Evolutionary conservation across 352 stramenopile genomes (phyloP).

Genomic region (Halophytophthora batemanensis): DNA sequence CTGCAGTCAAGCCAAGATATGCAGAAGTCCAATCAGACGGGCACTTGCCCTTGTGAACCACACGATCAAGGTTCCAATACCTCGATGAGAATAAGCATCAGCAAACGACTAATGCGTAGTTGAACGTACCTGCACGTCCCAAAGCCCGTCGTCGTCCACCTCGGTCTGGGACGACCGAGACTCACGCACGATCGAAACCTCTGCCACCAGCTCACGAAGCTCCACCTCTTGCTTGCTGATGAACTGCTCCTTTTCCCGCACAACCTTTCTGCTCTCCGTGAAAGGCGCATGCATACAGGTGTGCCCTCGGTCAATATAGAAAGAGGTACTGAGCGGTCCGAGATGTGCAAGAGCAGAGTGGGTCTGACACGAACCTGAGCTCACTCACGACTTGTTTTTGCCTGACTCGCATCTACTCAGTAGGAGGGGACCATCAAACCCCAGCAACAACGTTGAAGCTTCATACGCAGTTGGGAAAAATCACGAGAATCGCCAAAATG

Average conservation of each 20-base stretch:
- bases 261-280: constrained; percentile 16
- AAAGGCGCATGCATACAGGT: neutral
- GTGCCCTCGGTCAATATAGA: neutral
- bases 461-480: neutral
- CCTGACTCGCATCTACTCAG: constrained; percentile 33
- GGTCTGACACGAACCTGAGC: constrained; percentile 33
- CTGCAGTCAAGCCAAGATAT: constrained; percentile 9
- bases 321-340: neutral
- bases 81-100: too few relatives aligned
- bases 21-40: neutral
- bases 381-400: constrained; percentile 52
- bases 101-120: too few relatives aligned
- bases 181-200: constrained; percentile 14
- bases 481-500: neutral
- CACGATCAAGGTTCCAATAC: neutral
- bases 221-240: constrained; percentile 39
- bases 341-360: neutral
- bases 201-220: constrained; percentile 43
- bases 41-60: neutral
- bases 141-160: constrained; percentile 72
- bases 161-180: constrained; percentile 45
- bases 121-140: constrained; percentile 50
- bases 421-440: neutral
- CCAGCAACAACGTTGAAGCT: neutral
- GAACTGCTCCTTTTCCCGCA: constrained; percentile 53